Base-by-base conservation (phyloP, 768 basidiomycete genomes). In the Podaxis sp. region DNA sequence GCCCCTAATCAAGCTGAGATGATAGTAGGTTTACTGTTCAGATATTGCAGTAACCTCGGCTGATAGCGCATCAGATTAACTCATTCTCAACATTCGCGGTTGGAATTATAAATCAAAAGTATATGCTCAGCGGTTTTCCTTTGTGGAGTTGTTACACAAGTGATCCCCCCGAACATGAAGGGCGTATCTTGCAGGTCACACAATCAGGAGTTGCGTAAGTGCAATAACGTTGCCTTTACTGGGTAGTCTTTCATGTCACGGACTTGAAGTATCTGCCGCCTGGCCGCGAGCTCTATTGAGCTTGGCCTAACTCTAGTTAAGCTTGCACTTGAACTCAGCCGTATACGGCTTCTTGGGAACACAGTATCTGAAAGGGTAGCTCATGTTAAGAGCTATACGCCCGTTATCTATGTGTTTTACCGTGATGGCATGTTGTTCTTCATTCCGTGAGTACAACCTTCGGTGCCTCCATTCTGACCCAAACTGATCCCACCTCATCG, bases 371-470 rank as follows among this genome's bases (percentile, higher is more conserved):
- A 53, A 30, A 53, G 33, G 17, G 36, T 53, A 5, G 30, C 36
- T 12, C 52, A 53, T 15, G n/a, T 53, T 13, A 53, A 53, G 36
- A 36, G n/a, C 4, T 36, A 33, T 53, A 28, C 30, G 20, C 52
- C 52, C 17, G n/a, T 53, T 30, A 33, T 53, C 20, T 53, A 53
- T 53, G 30, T 53, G 13, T 53, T 53, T 36, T 53, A 53, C 13
- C 52, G 52, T 36, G 44, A 55, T 37, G 54, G 54, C 20, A 55
- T 36, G 5, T n/a, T 55, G 37, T 55, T 55, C 54, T 40, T 55
- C 37, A 20, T 55, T 22, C 54, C 54, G 54, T 55, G 33, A 40
- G 54, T 40, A 13, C n/a, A 10, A 6, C 24, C 10, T 4, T 13
- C 36, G 1, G n/a, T 1, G n/a, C 17, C 1, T n/a, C 13, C n/a